phyloP scores from a whole-genome alignment of 2,329 filamentous ascomycete genomes.

The Cladobotryum mycophilum region DNA sequence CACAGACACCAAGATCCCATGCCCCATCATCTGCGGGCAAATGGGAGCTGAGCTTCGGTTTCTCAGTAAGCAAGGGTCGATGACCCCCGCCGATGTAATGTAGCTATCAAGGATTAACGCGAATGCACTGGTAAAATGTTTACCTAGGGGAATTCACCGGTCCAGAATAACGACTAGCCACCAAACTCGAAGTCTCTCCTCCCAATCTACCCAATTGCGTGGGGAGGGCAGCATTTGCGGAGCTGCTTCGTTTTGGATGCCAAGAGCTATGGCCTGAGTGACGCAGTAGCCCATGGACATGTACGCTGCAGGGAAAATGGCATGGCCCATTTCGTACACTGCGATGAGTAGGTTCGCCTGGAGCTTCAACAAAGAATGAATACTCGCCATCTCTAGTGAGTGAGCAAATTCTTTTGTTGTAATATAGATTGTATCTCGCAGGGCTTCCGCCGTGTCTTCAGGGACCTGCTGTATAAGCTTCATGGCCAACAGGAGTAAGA shows the following conservation, averaged over 20 bases:
- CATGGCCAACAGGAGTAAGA: conserved; percentile 20
- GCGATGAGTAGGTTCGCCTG: conserved; percentile 24
- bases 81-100: conserved; percentile 16
- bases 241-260: conserved; percentile 10
- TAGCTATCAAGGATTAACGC: too few species aligned
- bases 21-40: conserved; percentile 21
- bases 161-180: conserved; percentile 29
- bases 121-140: neutral
- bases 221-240: conserved; percentile 21
- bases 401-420: conserved; percentile 12
- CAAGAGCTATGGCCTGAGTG: conserved; percentile 15
- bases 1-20: conserved; percentile 18
- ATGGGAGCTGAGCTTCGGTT: conserved; percentile 21
- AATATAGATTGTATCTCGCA: conserved; percentile 10
- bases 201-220: conserved; percentile 23
- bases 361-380: conserved; percentile 20
- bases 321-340: conserved; percentile 29
- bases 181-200: conserved; percentile 28
- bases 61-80: conserved; percentile 19
- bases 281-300: conserved; percentile 24
- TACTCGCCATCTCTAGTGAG: conserved; percentile 16
- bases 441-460: neutral
- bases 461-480: conserved; percentile 18
- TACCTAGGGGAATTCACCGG: conserved; percentile 16
- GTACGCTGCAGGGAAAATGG: conserved; percentile 28